Evolutionary conservation across 306 rosid genomes (phyloP).

Genomic region (Cucurbita argyrosperma): DNA sequence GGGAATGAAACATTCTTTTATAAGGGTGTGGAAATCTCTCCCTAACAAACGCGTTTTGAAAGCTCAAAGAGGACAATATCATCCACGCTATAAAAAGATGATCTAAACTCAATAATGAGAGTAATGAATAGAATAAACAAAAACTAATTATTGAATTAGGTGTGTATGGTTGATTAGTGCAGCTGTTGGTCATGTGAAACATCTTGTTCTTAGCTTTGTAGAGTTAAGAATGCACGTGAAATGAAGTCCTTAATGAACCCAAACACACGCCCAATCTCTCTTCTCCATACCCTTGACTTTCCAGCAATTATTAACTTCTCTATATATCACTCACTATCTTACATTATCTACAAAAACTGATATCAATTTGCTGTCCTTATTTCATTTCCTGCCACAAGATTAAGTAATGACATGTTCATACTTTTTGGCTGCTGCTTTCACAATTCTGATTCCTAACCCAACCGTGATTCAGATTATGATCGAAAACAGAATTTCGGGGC

Average conservation of each 20-base stretch:
- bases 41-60: too few relatives aligned
- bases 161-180: neutral
- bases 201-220: neutral
- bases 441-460: neutral
- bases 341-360: neutral
- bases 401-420: neutral
- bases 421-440: neutral
- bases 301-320: neutral
- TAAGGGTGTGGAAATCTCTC: too few relatives aligned
- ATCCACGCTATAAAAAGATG: neutral
- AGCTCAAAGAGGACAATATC: too few relatives aligned
- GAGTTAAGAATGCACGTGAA: neutral
- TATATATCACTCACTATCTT: neutral
- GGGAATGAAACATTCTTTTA: too few relatives aligned
- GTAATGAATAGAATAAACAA: neutral
- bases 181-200: conserved; percentile 6
- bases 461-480: neutral
- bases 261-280: neutral
- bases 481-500: neutral
- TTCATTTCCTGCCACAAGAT: neutral
- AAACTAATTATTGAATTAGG: neutral
- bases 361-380: neutral
- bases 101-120: neutral
- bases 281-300: neutral
- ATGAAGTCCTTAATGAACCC: neutral